Evolutionary conservation across 768 basidiomycete species (phyloP).

Genomic region (Pulveroboletus sp.): DNA sequence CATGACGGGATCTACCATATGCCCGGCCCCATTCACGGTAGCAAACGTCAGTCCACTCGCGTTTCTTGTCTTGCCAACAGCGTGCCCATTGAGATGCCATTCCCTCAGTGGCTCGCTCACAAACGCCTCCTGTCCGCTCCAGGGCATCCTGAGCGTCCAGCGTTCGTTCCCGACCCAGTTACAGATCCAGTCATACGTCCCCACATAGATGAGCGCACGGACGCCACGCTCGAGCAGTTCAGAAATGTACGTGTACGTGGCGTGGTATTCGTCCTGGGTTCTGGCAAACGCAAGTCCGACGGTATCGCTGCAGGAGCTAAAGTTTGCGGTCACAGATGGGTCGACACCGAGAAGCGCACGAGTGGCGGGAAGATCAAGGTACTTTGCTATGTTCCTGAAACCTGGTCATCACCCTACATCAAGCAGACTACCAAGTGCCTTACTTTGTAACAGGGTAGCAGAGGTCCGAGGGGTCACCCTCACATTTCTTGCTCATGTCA

Average conservation of each 20-base stretch:
- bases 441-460: constrained; percentile 51
- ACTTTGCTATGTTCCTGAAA: constrained; percentile 50
- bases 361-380: constrained; percentile 55
- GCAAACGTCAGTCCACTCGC: constrained; percentile 62
- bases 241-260: constrained; percentile 35
- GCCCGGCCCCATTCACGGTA: constrained; percentile 65
- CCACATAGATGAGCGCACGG: constrained; percentile 67
- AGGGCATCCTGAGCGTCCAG: constrained; percentile 71
- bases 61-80: constrained; percentile 52
- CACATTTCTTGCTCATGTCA: constrained; percentile 62
- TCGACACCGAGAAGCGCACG: constrained; percentile 62
- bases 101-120: constrained; percentile 43
- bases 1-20: constrained; percentile 52
- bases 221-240: constrained; percentile 71
- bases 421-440: not conserved
- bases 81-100: constrained; percentile 50
- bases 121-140: constrained; percentile 60
- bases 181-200: constrained; percentile 76
- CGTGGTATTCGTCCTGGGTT: constrained; percentile 37
- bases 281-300: constrained; percentile 47
- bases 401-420: not conserved
- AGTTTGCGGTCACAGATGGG: constrained; percentile 37
- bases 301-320: constrained; percentile 34
- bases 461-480: constrained; percentile 44
- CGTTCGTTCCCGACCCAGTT: constrained; percentile 74